Conservation (phyloP, 2,329 filamentous ascomycete genomes). For the Fusarium sp. region DNA sequence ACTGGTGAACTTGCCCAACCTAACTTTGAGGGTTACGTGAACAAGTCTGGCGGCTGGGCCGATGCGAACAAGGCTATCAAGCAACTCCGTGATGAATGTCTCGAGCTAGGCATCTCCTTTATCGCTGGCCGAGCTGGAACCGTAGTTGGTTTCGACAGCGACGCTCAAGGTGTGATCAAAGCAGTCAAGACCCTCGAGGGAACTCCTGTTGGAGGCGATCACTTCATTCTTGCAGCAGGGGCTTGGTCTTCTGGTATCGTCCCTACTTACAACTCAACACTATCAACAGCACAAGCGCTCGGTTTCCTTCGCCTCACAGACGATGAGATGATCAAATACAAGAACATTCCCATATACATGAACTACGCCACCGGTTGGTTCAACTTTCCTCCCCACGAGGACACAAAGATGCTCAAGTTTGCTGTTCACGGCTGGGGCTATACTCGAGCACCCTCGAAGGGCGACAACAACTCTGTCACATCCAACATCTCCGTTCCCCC, state of each 20-base stretch:
- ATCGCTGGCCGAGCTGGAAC: slow-evolving; percentile 25
- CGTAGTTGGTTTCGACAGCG: slow-evolving; percentile 3
- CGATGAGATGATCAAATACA: slow-evolving; percentile 20
- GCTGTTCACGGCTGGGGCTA: slow-evolving; percentile 35
- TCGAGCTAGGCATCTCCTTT: slow-evolving; percentile 25
- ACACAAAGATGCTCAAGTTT: slow-evolving; percentile 30
- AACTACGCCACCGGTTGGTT: slow-evolving; percentile 37
- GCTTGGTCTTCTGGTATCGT: slow-evolving; percentile 22
- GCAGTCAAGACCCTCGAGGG: not conserved
- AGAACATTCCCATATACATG: slow-evolving; percentile 28
- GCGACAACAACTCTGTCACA: not conserved
- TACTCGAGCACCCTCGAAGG: slow-evolving; percentile 1
- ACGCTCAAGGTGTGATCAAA: not conserved
- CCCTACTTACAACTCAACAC: slow-evolving; percentile 18
- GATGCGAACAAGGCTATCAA: slow-evolving; percentile 30
- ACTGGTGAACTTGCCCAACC: slow-evolving; percentile 15
- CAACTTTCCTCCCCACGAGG: slow-evolving; percentile 34
- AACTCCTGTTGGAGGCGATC: slow-evolving; percentile 1
- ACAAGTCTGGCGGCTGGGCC: slow-evolving; percentile 26
- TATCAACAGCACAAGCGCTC: slow-evolving; percentile 25
- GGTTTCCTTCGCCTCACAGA: slow-evolving; percentile 30
- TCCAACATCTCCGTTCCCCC: slow-evolving; percentile 16
- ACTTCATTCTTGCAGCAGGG: slow-evolving; percentile 26
- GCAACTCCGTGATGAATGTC: slow-evolving; percentile 26
- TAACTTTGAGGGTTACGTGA: slow-evolving; percentile 24